Base-by-base conservation (phyloP, 176 grass and related monocot species). In the Musa itinerans region DNA sequence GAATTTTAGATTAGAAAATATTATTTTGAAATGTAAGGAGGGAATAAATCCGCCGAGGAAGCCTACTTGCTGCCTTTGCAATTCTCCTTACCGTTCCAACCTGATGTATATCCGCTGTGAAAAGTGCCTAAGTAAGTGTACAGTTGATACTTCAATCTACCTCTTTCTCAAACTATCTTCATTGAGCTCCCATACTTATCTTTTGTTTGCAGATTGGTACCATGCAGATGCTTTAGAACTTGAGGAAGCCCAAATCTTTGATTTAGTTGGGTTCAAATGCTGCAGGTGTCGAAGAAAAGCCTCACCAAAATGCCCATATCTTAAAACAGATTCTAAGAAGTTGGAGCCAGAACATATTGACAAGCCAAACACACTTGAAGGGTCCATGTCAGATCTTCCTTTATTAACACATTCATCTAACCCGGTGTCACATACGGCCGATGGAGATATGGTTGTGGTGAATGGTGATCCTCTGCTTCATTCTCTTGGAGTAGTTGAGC, bases 191-290 rank as follows among this genome's bases (percentile, higher is more conserved):
- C 8, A 48, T 59, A 7, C 48, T 61, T 67, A 22, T 76, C 79
- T 63, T 86, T 64, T 23, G 69, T 72, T 61, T 79, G 76, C 88
- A 99, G 95, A 83, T 83, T 99, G 95, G 95, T 94, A 89, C 80
- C 95, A 99, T 91, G 90, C 80, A 53, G 95, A 94, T 79, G 89
- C 95, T 56, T 81, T 99, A 82, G 73, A 94, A 49, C 84, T 99
- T 52, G 71, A 99, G 74, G 90, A 99, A 83, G 77, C 92, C 74
- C 70, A 79, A 49, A 87, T 91, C 55, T 49, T 12, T 63, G 88
- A 99, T 68, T 72, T 99, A 84, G 61, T 92, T 82, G 61, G 70
- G 71, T 99, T 94, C 82, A 78, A 86, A 72, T 99, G 90, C 19
- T 88, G 91, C 74, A 91, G 89, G 77, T 99, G 95, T 82, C 86